Percentiles rank a stretch among this genome's conserved stretches.
Evolutionary conservation across 2,329 filamentous ascomycete genomes (phyloP).

Genomic region (Mariannaea elegans): DNA sequence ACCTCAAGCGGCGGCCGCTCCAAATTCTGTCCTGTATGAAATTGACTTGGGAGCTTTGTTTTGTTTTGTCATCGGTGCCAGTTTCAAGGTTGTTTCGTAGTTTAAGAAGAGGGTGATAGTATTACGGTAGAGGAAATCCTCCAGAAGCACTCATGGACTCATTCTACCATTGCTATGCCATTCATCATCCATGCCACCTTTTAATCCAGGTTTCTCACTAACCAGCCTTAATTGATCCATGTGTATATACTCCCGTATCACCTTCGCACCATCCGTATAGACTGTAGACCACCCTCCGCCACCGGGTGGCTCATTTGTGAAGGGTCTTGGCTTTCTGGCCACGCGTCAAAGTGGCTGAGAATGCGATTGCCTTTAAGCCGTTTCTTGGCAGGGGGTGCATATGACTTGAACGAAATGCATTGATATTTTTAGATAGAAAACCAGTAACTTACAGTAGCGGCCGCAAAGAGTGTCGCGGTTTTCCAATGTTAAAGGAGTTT

Average conservation of each 20-base stretch:
- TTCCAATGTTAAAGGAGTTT: too few species aligned
- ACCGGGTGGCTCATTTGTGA: background rate
- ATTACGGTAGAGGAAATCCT: background rate
- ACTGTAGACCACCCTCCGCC: background rate
- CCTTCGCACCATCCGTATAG: background rate
- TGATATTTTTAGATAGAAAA: background rate
- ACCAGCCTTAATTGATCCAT: background rate
- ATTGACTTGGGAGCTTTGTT: background rate
- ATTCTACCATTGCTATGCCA: background rate
- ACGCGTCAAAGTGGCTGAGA: slow-evolving; percentile 15
- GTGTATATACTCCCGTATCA: too few species aligned
- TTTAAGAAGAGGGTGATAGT: background rate
- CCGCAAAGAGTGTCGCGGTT: too few species aligned
- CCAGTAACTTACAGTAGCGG: too few species aligned
- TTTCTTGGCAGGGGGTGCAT: background rate
- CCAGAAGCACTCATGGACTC: slow-evolving; percentile 1
- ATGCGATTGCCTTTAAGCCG: background rate
- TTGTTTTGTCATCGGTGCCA: background rate
- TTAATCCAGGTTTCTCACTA: background rate
- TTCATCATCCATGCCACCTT: background rate
- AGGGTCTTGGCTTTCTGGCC: background rate
- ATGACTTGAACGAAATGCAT: background rate
- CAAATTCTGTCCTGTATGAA: slow-evolving; percentile 24
- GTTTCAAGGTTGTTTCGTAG: slow-evolving; percentile 19
- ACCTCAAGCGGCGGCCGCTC: slow-evolving; percentile 21